Base-by-base conservation (phyloP, 352 stramenopile species). In the Globisporangium alternatum region DNA sequence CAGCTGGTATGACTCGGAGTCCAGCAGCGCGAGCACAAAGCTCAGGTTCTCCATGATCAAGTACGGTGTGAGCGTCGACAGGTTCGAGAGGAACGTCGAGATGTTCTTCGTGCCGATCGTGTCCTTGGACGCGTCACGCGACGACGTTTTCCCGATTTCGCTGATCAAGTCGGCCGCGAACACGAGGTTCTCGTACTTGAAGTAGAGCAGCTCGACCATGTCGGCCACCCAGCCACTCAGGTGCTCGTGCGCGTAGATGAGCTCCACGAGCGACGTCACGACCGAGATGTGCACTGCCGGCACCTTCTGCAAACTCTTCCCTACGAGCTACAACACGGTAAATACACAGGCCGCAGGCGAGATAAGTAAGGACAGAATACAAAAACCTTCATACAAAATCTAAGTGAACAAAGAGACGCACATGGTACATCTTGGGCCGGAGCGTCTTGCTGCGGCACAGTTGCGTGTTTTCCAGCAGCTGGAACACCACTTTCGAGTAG, bases 1-100 rank as follows among this genome's bases (percentile, higher is more conserved):
- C 3, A 92, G 66, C 45, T 89, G 81, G 60, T 94, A 94, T 7
- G 78, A 83, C 67, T 94, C 86, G 3, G 81, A 86, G 55, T 91
- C 82, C 9, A 91, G 70, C 15, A 94, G 77, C 5, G 78, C 81
- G 35, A 94, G 66, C 39, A 94, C 78, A 33, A 94, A 91, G 10
- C 77, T 88, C 53, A 92, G 64, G 59, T 94, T 92, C 9, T 80
- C 81, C 60, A 90, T 83, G 52, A 92, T 84, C 51, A 91, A 66
- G 22, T 78, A 77, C 5, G 86, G 86, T 8, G 78, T 89, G 3
- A 81, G 72, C 1, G 75, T 87, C 15, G 86, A 83, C 15, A 94
- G 52, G 43, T 68, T 82, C 9, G 81, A 83, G 9, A 94, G 67
- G 48, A 91, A 94, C 35, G 74, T 86, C 44, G 83, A 74, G 33